phyloP scores from a whole-genome alignment of 139 green algal species.

The Haematococcus sp. region DNA sequence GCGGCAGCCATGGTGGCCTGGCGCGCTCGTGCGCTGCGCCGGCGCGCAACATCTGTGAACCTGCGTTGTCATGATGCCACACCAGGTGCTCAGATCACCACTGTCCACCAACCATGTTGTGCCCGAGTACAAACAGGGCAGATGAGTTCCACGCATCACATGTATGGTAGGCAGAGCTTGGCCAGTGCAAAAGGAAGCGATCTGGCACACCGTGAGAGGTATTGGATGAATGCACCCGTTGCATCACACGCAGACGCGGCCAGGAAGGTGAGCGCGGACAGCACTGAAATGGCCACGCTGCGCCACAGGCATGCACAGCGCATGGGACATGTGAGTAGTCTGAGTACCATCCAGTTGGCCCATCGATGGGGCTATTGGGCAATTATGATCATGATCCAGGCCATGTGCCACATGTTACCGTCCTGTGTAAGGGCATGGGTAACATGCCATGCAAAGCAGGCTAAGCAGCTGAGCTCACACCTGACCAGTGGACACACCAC shows the following conservation, averaged over 20 bases:
- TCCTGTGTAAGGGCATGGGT: too few species aligned
- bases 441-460: too few species aligned
- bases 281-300: constrained; percentile 12
- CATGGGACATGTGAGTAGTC: not conserved
- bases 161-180: too few species aligned
- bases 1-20: not conserved
- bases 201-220: constrained; percentile 12
- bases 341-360: too few species aligned
- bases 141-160: too few species aligned
- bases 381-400: too few species aligned
- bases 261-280: constrained; percentile 21
- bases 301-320: not conserved
- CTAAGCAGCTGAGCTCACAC: too few species aligned
- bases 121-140: not conserved
- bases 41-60: constrained; percentile 7
- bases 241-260: constrained; percentile 11
- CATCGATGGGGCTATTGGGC: too few species aligned
- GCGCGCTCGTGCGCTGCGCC: not conserved
- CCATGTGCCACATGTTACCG: too few species aligned
- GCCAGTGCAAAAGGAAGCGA: too few species aligned
- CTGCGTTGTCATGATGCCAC: not conserved
- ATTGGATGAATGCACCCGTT: constrained; percentile 6
- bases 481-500: too few species aligned
- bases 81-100: too few species aligned
- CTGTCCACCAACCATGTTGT: not conserved